These are phyloP conservation scores for Diplodia scrobiculata DNA, from an alignment of 2,329 filamentous ascomycete species.

Conservation along the genomic window DNA sequence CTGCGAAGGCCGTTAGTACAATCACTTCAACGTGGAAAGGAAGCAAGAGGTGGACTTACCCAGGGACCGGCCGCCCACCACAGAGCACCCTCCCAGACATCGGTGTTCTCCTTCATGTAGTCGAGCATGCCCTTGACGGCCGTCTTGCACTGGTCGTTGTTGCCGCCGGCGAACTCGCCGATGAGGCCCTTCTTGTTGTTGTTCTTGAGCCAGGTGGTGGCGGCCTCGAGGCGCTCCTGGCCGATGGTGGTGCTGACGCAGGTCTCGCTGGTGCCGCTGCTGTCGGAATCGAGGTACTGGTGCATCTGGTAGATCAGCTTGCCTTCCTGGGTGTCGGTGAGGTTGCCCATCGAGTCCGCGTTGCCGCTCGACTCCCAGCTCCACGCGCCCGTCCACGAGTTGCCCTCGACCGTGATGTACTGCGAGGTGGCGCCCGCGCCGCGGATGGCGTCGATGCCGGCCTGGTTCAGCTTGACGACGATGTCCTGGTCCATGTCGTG, in stretches of 20 bases:
- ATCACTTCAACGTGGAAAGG: neutral
- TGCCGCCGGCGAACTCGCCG: conserved; percentile 56
- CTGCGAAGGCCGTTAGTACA: neutral
- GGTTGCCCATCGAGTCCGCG: conserved; percentile 44
- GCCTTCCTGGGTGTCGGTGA: conserved; percentile 48
- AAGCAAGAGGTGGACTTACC: conserved; percentile 36
- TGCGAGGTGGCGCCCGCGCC: conserved; percentile 46
- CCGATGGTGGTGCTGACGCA: conserved; percentile 56
- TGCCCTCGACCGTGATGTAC: conserved; percentile 59
- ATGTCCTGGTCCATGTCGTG: conserved; percentile 43
- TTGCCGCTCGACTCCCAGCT: conserved; percentile 52
- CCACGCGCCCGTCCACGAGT: conserved; percentile 51
- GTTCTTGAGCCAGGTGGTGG: conserved; percentile 53
- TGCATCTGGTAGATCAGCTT: conserved; percentile 61
- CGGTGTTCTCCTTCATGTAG: conserved; percentile 50
- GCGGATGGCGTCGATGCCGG: conserved; percentile 46
- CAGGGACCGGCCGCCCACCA: conserved; percentile 58
- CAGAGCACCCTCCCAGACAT: conserved; percentile 53
- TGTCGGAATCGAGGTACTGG: conserved; percentile 58
- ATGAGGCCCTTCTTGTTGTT: conserved; percentile 54
- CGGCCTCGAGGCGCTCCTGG: conserved; percentile 50
- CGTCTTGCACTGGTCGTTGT: conserved; percentile 51
- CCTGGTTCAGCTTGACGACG: conserved; percentile 45
- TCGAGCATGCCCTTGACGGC: conserved; percentile 52
- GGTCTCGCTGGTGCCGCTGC: conserved; percentile 51